These are phyloP conservation scores for Apiotrichum montevideense DNA, from an alignment of 1,284 basidiomycete species.

Conservation along the genomic window DNA sequence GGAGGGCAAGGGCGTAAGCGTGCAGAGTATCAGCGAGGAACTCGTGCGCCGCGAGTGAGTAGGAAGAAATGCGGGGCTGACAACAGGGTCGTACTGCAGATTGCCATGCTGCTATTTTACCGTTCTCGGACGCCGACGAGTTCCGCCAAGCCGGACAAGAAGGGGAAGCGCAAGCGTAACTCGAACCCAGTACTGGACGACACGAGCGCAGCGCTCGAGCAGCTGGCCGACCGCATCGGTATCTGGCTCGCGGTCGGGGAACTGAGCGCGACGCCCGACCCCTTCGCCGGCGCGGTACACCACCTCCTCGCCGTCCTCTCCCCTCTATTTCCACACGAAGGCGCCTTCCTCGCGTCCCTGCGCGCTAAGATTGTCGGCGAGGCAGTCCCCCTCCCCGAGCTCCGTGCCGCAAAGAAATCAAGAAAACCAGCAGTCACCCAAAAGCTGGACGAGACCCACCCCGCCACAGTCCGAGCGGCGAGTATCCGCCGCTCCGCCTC, in stretches of 20 bases:
- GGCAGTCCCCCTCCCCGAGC: constrained; percentile 24
- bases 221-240: constrained; percentile 36
- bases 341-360: constrained; percentile 24
- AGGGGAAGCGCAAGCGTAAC: constrained; percentile 8
- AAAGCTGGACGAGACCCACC: constrained; percentile 15
- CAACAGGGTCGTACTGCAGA: constrained; percentile 32
- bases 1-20: constrained; percentile 19
- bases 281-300: constrained; percentile 3
- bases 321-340: constrained; percentile 23
- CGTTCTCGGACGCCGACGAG: background rate
- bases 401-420: constrained; percentile 30
- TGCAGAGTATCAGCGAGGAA: constrained; percentile 27
- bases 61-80: background rate
- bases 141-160: constrained; percentile 12
- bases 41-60: constrained; percentile 40
- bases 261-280: constrained; percentile 16
- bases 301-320: constrained; percentile 7
- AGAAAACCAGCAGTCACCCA: constrained; percentile 35
- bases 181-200: constrained; percentile 18
- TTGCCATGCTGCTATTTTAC: constrained; percentile 30
- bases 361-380: constrained; percentile 38
- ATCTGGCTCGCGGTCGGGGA: constrained; percentile 41
- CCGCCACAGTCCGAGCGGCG: constrained; percentile 34
- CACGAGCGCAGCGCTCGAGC: constrained; percentile 24
- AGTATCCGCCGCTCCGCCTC: background rate